Evolutionary conservation across 352 stramenopile genomes (phyloP).

Genomic region (Globisporangium sylvaticum): DNA sequence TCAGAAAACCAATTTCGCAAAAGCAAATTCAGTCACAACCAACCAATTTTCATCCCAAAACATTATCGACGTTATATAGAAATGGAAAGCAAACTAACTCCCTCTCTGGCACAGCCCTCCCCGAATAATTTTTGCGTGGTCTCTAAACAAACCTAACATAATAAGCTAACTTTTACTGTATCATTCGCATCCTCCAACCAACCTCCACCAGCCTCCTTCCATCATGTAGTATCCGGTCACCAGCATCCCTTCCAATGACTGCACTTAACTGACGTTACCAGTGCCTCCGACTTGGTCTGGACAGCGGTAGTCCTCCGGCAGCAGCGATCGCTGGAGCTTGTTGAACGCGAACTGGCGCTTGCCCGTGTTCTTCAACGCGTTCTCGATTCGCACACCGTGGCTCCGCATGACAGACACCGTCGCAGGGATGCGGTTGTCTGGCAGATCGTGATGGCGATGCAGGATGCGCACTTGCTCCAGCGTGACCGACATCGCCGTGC

Average conservation of each 20-base stretch:
- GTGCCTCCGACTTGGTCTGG: conserved; percentile 79
- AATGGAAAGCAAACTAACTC: conserved; percentile 1
- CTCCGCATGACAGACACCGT: conserved; percentile 87
- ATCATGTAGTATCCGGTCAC: too few species aligned
- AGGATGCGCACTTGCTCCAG: conserved; percentile 92
- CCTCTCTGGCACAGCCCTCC: background rate
- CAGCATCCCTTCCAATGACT: too few species aligned
- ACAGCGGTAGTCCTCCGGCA: conserved; percentile 85
- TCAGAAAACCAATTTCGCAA: background rate
- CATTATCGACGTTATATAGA: conserved; percentile 9
- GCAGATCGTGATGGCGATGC: conserved; percentile 79
- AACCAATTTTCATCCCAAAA: conserved; percentile 4
- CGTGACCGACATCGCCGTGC: conserved; percentile 97
- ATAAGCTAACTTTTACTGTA: conserved; percentile 5
- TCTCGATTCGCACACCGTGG: conserved; percentile 85
- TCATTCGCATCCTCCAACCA: conserved; percentile 3
- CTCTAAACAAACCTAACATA: conserved; percentile 13
- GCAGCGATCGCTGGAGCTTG: conserved; percentile 81
- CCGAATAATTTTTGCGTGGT: conserved; percentile 5
- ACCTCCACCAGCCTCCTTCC: background rate
- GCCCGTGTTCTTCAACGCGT: conserved; percentile 88
- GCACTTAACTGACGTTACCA: conserved; percentile 75
- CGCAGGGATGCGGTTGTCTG: conserved; percentile 60
- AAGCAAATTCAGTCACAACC: background rate
- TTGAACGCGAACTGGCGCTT: conserved; percentile 89